Evolutionary conservation across 495 filamentous ascomycete species (phyloP), one percentile per base, ranked within the genome.

Genomic region (Trichoderma orchidacearum): DNA sequence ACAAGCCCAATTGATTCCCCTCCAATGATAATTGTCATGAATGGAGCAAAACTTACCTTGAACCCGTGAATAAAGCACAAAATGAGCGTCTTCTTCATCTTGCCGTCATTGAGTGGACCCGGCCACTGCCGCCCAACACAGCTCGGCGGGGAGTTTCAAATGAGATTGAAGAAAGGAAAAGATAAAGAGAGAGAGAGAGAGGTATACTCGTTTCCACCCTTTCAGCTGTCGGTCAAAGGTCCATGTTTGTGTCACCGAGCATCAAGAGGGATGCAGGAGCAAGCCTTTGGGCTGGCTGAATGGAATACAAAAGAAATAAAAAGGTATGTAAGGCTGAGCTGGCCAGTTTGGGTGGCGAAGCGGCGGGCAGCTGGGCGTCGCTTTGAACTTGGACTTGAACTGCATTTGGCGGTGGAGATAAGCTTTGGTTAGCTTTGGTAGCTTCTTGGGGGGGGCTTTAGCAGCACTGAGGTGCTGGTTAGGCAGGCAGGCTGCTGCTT

Each of bases 11-110:
- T 27, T 9, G 32, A 15, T 23, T 28, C n/a, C 17, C 1, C 32
- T 45, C 3, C n/a, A n/a, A n/a, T n/a, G n/a, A n/a, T n/a, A n/a
- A n/a, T n/a, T 31, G 11, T 7, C 30, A 30, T 41, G 6, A 29
- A 29, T 25, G 18, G 17, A 25, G 25, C 23, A 17, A 25, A 36
- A 59, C 70, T 52, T 69, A 92, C 90, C 83, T 97, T 95, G 80
- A 98, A 98, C 54, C 93, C 93, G 69, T 98, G 93, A 53, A 97
- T 90, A 71, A 96, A 97, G 65, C 86, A 89, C 53, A 98, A 72
- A 11, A 98, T 72, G 30, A 98, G 73, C 60, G 87, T 96, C 69
- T 90, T 95, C 73, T 85, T 89, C 86, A 89, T 95, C 55, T 67
- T 81, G 70, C 51, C 57, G 36, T 41, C 55, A 54, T 36, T 17